Evolutionary conservation across 2,329 filamentous ascomycete genomes (phyloP).

Genomic region (Trichophyton mentagrophytes): DNA sequence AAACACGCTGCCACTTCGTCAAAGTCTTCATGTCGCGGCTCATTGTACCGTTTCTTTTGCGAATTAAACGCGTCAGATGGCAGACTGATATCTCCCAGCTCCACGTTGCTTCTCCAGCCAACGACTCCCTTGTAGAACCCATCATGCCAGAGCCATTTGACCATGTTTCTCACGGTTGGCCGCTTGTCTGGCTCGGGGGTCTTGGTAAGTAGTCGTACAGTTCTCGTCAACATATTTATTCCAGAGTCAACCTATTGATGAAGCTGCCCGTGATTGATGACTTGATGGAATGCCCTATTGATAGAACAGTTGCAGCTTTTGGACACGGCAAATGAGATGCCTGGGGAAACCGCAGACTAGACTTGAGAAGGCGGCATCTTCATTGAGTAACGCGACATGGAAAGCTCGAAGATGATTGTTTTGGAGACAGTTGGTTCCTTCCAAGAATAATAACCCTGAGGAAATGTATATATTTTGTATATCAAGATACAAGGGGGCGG

Average conservation of each 20-base stretch:
- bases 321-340: not conserved
- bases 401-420: not conserved
- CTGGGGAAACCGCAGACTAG: not conserved
- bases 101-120: constrained; percentile 9
- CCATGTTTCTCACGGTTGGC: constrained; percentile 11
- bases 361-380: not conserved
- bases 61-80: not conserved
- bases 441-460: not conserved
- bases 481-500: not conserved
- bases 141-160: constrained; percentile 12
- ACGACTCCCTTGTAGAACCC: constrained; percentile 10
- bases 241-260: no score
- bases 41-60: not conserved
- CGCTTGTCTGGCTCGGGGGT: not conserved
- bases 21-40: not conserved
- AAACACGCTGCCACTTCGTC: not conserved
- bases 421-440: not conserved
- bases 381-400: not conserved
- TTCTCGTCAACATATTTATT: not conserved
- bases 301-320: not conserved
- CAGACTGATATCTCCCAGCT: not conserved
- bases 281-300: no score
- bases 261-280: no score
- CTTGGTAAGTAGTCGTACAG: not conserved
- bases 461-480: constrained; percentile 1